Evolutionary conservation across 1,284 basidiomycete species (phyloP).

Genomic region (Ustilago sp.): DNA sequence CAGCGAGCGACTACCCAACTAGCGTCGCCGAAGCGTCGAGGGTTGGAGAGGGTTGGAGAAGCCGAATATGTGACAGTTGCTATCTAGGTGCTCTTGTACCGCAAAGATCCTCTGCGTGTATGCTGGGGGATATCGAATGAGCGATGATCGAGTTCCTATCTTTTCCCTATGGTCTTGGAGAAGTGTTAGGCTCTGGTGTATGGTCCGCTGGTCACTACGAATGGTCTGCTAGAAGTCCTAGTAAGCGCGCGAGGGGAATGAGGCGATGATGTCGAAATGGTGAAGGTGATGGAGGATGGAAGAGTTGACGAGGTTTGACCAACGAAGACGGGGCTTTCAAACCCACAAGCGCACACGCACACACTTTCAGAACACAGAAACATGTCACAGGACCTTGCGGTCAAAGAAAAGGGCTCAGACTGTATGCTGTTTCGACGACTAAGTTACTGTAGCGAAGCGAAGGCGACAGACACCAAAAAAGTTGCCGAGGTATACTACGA

Average conservation of each 20-base stretch:
- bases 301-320: not conserved
- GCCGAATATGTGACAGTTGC: not conserved
- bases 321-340: not conserved
- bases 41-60: not conserved
- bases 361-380: not conserved
- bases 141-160: too few species aligned
- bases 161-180: too few species aligned
- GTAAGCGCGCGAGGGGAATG: not conserved
- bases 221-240: not conserved
- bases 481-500: not conserved
- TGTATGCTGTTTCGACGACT: not conserved
- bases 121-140: too few species aligned
- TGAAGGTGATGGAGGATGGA: not conserved
- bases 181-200: too few species aligned
- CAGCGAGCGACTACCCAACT: not conserved
- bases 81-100: too few species aligned
- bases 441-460: not conserved
- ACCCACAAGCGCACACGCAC: not conserved
- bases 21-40: not conserved
- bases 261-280: not conserved
- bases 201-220: not conserved
- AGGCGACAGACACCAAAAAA: not conserved
- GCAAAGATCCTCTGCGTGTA: too few species aligned
- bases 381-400: not conserved
- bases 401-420: not conserved